Percentiles rank a stretch among this genome's conserved stretches.
Evolutionary conservation across 257 asterid species (phyloP).

Genomic region (Forsythia suspensa): DNA sequence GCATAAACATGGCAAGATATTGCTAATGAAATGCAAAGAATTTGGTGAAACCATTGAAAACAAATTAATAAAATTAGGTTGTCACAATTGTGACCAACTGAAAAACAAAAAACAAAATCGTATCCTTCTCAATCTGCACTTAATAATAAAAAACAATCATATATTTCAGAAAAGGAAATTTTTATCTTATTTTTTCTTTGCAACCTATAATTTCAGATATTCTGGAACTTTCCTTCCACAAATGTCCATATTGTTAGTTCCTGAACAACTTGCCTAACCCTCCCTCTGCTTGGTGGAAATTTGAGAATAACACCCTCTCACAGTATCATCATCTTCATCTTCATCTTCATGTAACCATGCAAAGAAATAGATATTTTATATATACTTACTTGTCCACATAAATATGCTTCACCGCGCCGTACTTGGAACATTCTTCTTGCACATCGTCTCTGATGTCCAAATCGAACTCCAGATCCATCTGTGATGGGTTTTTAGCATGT

Average conservation of each 20-base stretch:
- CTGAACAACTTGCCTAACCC: neutral
- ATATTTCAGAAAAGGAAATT: neutral
- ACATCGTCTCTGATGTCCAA: constrained; percentile 91
- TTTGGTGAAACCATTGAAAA: neutral
- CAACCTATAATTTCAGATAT: neutral
- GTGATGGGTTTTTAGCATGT: constrained; percentile 6
- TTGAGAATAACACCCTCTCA: neutral
- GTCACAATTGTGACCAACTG: neutral
- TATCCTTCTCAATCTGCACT: no score
- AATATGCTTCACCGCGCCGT: constrained; percentile 85
- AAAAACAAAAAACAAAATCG: no score
- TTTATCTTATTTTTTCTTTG: neutral
- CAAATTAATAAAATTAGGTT: neutral
- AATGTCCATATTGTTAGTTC: neutral
- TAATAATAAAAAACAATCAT: neutral
- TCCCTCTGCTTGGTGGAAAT: neutral
- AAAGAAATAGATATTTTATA: neutral
- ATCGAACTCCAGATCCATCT: constrained; percentile 92
- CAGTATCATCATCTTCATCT: neutral
- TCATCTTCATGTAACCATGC: neutral
- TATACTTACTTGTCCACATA: constrained; percentile 83
- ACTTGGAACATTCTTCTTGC: constrained; percentile 88
- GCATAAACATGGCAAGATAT: constrained; percentile 1
- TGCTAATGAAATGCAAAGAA: neutral
- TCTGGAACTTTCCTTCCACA: neutral